Evolutionary conservation across 2,329 filamentous ascomycete genomes (phyloP), one percentile per base, ranked within the genome.

Genomic region (Rhinocladiella mackenziei): DNA sequence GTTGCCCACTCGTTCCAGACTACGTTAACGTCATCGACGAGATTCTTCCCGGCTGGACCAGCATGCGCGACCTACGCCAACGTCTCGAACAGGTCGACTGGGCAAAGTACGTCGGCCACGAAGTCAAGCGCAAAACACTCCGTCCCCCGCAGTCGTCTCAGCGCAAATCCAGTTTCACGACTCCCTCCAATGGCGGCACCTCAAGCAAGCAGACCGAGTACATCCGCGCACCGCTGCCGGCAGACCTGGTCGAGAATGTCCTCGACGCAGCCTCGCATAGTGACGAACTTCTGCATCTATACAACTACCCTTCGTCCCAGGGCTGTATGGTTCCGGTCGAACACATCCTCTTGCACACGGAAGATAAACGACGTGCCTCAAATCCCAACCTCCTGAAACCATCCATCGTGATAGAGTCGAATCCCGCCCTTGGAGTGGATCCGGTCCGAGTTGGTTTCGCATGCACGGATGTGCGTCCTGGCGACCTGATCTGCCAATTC

Each of bases 71-170:
- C 35, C 44, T 56, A 10, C 43, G 49, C 7, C 49, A 50, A 28
- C 42, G 43, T 8, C 48, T 56, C 11, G 51, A 56, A 17, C 41
- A 40, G 22, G 41, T 53, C 3, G 51, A 54, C 50, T 56, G 54
- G 54, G 39, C 46, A 9, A 35, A 45, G 22, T 51, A 54, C 48
- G 52, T 54, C 11, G 54, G 54, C 3, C 51, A 54, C 38, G 42
- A 54, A 23, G 44, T 56, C 11, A 34, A 39, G 26, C 31, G 29
- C 4, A 41, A 43, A 23, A n/a, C 15, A 14, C 34, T 35, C 7
- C 20, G 34, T 17, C n/a, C 29, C 6, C 7, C 17, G 9, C 15
- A 30, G 23, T 15, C 29, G 3, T 35, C 37, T 5, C 31, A 11
- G 15, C 17, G 17, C 13, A 25, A 6, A 23, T 8, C 41, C 10